Conservation (phyloP, 495 filamentous ascomycete species). For the Penicillium goetzii region DNA sequence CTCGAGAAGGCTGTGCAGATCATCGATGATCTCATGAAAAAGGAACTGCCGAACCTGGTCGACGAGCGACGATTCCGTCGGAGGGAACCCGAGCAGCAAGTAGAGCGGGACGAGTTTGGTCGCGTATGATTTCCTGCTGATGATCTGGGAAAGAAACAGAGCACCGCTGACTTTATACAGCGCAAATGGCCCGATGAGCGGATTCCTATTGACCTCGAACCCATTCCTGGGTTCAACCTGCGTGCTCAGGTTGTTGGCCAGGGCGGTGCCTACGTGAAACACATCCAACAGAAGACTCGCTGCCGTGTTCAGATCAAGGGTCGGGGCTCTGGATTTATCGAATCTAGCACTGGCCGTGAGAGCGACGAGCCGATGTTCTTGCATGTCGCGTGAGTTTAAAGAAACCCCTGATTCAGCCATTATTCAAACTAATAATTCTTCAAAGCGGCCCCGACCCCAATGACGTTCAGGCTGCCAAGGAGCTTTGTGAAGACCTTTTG, state of each 20-base stretch:
- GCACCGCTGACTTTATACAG: conserved; percentile 51
- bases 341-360: conserved; percentile 78
- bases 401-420: not conserved
- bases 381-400: conserved; percentile 77
- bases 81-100: conserved; percentile 76
- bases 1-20: conserved; percentile 82
- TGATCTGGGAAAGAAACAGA: not conserved
- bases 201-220: conserved; percentile 87
- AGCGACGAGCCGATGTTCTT: conserved; percentile 96
- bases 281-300: conserved; percentile 91
- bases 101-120: conserved; percentile 95
- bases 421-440: conserved; percentile 35
- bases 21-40: conserved; percentile 94
- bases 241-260: conserved; percentile 94
- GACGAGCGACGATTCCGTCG: conserved; percentile 94
- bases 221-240: conserved; percentile 93
- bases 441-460: conserved; percentile 80
- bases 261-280: conserved; percentile 92
- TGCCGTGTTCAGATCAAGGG: conserved; percentile 98
- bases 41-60: conserved; percentile 92
- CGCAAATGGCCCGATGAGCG: conserved; percentile 99
- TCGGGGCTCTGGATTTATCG: conserved; percentile 92
- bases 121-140: conserved; percentile 58
- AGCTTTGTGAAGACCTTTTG: conserved; percentile 85
- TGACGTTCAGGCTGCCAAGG: conserved; percentile 84